phyloP scores from a whole-genome alignment of 1,139 yeast genomes.

The Geotrichum siamense region DNA sequence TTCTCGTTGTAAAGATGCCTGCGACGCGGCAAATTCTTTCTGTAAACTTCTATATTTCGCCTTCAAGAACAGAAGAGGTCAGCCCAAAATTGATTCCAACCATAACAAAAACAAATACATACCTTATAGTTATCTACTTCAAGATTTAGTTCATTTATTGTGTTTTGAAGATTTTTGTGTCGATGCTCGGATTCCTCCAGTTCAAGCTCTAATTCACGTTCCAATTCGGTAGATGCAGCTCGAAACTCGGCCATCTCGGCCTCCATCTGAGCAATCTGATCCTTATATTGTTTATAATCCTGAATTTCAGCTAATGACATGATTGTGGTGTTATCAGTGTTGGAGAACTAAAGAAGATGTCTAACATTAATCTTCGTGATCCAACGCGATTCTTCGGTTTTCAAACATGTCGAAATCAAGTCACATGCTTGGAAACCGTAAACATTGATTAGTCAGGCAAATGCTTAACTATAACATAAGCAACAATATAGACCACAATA shows the following conservation, averaged over 20 bases:
- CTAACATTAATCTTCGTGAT: too few relatives aligned
- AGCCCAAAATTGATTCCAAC: too few relatives aligned
- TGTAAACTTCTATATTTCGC: conserved; percentile 25
- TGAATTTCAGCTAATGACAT: conserved; percentile 16
- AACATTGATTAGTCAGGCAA: too few relatives aligned
- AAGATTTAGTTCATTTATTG: conserved; percentile 22
- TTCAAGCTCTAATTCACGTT: conserved; percentile 34
- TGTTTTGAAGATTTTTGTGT: conserved; percentile 25
- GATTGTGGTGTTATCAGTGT: too few relatives aligned
- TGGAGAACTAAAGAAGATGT: too few relatives aligned
- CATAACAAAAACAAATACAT: too few relatives aligned
- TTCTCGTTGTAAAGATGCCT: conserved; percentile 28
- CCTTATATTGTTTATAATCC: conserved; percentile 26
- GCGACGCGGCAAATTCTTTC: conserved; percentile 28
- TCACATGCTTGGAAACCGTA: too few relatives aligned
- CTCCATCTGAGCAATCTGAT: conserved; percentile 34
- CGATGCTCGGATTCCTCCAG: conserved; percentile 32
- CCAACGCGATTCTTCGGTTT: too few relatives aligned
- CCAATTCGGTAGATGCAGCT: conserved; percentile 34
- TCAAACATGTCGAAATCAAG: too few relatives aligned
- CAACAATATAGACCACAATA: too few relatives aligned
- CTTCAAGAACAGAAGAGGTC: too few relatives aligned
- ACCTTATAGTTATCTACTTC: conserved; percentile 28
- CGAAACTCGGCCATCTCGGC: conserved; percentile 36
- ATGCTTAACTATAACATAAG: too few relatives aligned